Conservation (phyloP, 805 yeast species). For the Saitoella complicata region DNA sequence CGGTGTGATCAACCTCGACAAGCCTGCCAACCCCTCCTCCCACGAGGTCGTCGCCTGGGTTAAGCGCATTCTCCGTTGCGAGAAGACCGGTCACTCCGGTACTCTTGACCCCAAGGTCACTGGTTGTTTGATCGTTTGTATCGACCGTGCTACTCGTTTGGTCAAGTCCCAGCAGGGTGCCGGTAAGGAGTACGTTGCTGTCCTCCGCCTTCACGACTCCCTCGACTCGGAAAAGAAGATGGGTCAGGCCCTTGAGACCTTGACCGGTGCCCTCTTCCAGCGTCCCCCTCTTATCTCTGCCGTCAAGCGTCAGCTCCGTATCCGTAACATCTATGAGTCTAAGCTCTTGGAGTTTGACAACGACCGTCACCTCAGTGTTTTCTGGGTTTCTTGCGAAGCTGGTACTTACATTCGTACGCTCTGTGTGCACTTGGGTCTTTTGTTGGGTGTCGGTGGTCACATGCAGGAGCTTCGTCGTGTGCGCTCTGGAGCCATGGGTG, state of each 20-base stretch:
- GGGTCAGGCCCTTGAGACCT: constrained; percentile 73
- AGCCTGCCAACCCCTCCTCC: constrained; percentile 95
- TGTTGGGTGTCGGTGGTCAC: constrained; percentile 97
- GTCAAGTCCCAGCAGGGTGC: constrained; percentile 99
- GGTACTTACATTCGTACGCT: constrained; percentile 99
- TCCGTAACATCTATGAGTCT: constrained; percentile 92
- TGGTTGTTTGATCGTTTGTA: constrained; percentile 95
- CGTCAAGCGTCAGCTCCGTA: constrained; percentile 96
- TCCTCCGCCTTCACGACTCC: constrained; percentile 87
- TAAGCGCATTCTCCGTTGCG: constrained; percentile 84
- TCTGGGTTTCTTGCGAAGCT: constrained; percentile 99
- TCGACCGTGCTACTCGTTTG: constrained; percentile 93
- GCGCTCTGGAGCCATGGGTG: constrained; percentile 89
- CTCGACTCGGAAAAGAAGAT: constrained; percentile 79
- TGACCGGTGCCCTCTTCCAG: constrained; percentile 97
- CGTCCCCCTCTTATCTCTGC: constrained; percentile 98
- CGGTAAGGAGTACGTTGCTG: constrained; percentile 98
- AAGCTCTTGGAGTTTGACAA: constrained; percentile 91
- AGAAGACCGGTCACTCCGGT: constrained; percentile 98
- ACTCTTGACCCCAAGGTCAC: constrained; percentile 98
- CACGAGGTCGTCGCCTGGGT: constrained; percentile 99
- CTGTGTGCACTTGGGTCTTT: constrained; percentile 97
- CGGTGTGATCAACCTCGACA: constrained; percentile 94
- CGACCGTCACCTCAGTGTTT: constrained; percentile 91
- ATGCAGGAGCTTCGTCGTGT: constrained; percentile 99